Evolutionary conservation across 192 early-diverging fungal species (phyloP), one percentile per base, ranked within the genome.

Genomic region (Linnemannia exigua): DNA sequence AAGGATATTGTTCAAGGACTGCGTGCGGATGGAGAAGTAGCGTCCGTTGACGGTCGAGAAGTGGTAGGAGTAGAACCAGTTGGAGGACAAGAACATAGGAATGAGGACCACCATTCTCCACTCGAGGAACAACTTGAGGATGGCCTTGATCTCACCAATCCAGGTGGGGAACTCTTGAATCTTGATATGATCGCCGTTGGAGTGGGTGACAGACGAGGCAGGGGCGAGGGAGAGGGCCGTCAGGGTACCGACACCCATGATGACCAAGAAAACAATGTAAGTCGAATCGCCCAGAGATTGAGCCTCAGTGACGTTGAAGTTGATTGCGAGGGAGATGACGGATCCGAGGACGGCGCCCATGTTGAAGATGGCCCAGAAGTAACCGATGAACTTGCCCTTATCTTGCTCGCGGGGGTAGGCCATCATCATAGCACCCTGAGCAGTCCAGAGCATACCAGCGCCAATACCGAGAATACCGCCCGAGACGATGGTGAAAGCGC

Each of bases 331-430:
- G 37, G 92, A 91, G 78, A 97, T 91, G 47, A 94, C 90, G 70
- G 93, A 92, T 80, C 97, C 97, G 33, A 97, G 74, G 76, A 95
- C 92, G 46, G 94, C 97, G 72, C 97, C 97, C 80, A 94, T 87
- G 80, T 90, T 90, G 91, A 96, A 98, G 70, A 97, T 94, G 76
- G 93, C 90, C 97, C 97, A 98, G 92, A 98, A 98, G 46, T 94
- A 89, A 31, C 93, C 93, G 69, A 98, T 96, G 87, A 90, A 96
- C 76, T 90, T 92, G 50, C 95, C 96, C 90, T 96, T 96, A 58
- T 95, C 90, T n/a, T 92, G 82, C 80, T 97, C 96, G 22, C 88
- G 88, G 38, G 97, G 95, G 86, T 98, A 97, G 71, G 97, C 94
- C 82, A 96, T 91, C 94, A 96, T 95, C 79, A 97, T 95, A 87